phyloP scores from a whole-genome alignment of 805 yeast species.

The Saccharomyces paradoxus region DNA sequence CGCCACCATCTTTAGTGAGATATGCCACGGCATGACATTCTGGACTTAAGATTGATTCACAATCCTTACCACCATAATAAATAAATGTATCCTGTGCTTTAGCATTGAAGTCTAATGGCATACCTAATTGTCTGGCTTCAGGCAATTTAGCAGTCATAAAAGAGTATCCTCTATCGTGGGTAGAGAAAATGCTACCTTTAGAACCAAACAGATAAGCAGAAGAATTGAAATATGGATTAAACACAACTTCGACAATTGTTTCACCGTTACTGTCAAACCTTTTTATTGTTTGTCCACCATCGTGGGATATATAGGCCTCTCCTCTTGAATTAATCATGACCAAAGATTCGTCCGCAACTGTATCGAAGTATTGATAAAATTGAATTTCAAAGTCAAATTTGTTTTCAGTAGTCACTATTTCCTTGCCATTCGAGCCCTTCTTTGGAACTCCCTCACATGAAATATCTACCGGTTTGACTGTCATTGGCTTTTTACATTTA shows the following conservation, averaged over 20 bases:
- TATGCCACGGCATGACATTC: constrained; percentile 54
- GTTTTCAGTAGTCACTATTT: constrained; percentile 34
- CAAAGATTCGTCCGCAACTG: constrained; percentile 53
- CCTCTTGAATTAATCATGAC: constrained; percentile 48
- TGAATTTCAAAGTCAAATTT: constrained; percentile 45
- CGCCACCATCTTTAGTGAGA: constrained; percentile 62
- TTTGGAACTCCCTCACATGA: constrained; percentile 17
- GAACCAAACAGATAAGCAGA: constrained; percentile 38
- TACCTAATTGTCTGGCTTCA: constrained; percentile 34
- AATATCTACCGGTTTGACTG: constrained; percentile 23
- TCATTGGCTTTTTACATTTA: constrained; percentile 19
- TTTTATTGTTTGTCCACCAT: constrained; percentile 52
- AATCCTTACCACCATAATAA: constrained; percentile 56
- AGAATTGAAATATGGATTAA: constrained; percentile 42
- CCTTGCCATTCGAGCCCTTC: constrained; percentile 2
- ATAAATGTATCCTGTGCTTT: constrained; percentile 50
- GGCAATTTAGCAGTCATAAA: constrained; percentile 47
- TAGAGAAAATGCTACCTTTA: constrained; percentile 42
- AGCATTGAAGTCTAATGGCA: constrained; percentile 56
- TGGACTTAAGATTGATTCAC: constrained; percentile 39
- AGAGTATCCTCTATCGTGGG: constrained; percentile 59
- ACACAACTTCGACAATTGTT: constrained; percentile 44
- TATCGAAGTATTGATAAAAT: constrained; percentile 43
- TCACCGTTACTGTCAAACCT: constrained; percentile 32
- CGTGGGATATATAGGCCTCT: constrained; percentile 55